A percentile compares a stretch with the other conserved stretches of the same genome.
These are phyloP conservation scores for Boletus smithii DNA, from an alignment of 1,284 basidiomycete genomes.

Conservation along the genomic window DNA sequence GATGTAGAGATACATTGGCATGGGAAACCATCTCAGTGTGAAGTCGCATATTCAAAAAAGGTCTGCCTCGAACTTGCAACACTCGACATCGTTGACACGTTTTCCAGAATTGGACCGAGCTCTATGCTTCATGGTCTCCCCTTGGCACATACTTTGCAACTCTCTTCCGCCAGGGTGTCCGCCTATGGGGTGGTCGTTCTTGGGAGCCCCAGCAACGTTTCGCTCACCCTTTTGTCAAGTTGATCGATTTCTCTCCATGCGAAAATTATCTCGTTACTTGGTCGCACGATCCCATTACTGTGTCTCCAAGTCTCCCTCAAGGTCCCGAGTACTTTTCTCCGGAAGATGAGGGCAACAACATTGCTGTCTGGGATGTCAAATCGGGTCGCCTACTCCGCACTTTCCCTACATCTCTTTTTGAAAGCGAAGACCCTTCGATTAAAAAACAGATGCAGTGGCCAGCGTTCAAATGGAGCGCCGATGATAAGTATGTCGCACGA, in stretches of 20 bases:
- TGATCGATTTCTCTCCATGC: constrained; percentile 97
- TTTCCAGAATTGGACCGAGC: constrained; percentile 88
- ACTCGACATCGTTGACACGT: constrained; percentile 6
- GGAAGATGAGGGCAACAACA: constrained; percentile 95
- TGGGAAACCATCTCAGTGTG: constrained; percentile 84
- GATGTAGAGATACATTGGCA: constrained; percentile 95
- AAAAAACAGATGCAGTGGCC: constrained; percentile 93
- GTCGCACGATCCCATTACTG: constrained; percentile 93
- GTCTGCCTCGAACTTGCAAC: constrained; percentile 41
- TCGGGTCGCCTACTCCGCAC: constrained; percentile 91
- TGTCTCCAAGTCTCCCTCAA: constrained; percentile 78
- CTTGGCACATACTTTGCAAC: constrained; percentile 93
- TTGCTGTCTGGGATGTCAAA: constrained; percentile 98
- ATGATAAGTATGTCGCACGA: constrained; percentile 90
- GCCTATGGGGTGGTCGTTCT: constrained; percentile 91
- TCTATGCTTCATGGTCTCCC: constrained; percentile 98
- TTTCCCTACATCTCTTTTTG: constrained; percentile 70
- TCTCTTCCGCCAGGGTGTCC: constrained; percentile 93
- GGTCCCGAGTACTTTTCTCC: constrained; percentile 86
- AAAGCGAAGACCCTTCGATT: constrained; percentile 52
- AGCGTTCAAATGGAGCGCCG: constrained; percentile 95
- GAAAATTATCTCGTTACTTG: constrained; percentile 98
- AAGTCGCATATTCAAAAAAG: constrained; percentile 72
- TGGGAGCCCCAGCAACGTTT: constrained; percentile 89
- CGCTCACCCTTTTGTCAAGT: constrained; percentile 92